phyloP scores from a whole-genome alignment of 169 alveolate genomes.

The Plasmodium fragile region DNA sequence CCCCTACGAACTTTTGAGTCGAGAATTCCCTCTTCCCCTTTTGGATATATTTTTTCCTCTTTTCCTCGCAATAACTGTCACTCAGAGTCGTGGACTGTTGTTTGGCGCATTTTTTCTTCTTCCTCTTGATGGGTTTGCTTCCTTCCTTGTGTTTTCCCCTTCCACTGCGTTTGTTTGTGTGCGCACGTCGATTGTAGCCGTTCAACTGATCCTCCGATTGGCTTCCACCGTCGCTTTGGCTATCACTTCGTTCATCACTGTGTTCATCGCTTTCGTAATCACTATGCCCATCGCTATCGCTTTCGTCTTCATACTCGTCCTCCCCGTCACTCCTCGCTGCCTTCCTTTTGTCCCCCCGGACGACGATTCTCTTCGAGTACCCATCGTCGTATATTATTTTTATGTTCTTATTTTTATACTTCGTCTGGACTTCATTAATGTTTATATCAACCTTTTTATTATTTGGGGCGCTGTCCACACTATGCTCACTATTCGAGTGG shows the following conservation, averaged over 20 bases:
- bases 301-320: neutral
- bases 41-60: constrained; percentile 9
- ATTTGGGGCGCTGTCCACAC: neutral
- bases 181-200: neutral
- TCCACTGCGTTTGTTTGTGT: constrained; percentile 9
- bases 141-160: neutral
- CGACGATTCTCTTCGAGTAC: constrained; percentile 11
- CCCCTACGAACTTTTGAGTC: neutral
- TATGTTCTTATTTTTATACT: constrained; percentile 59
- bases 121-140: constrained; percentile 12
- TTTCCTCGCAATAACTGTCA: constrained; percentile 38
- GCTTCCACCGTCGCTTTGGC: neutral
- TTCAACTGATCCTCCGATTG: neutral
- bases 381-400: constrained; percentile 73
- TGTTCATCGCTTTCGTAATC: neutral
- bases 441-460: constrained; percentile 56
- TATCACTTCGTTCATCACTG: neutral
- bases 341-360: constrained; percentile 9
- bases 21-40: neutral
- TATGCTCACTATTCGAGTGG: constrained; percentile 17
- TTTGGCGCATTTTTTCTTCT: neutral
- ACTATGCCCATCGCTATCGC: neutral
- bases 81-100: constrained; percentile 21
- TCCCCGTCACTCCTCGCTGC: neutral
- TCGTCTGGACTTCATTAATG: constrained; percentile 52